Conservation (phyloP, 1,139 yeast species). For the Pichia terricola region DNA sequence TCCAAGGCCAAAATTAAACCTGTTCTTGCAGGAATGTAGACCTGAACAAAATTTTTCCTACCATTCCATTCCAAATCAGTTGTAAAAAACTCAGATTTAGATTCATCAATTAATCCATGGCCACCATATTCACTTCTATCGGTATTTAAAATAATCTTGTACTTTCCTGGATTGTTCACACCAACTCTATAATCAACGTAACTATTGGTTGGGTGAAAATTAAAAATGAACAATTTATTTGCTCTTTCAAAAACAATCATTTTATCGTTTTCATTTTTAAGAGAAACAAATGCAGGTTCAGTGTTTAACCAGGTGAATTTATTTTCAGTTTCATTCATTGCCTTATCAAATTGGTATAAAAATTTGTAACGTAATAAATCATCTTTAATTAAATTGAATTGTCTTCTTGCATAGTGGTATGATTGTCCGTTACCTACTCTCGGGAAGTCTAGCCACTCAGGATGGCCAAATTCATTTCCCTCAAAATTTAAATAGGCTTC, state of each 20-base stretch:
- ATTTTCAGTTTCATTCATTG: slow-evolving; percentile 70
- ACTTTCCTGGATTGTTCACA: slow-evolving; percentile 69
- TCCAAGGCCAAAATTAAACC: slow-evolving; percentile 59
- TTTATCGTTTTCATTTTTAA: slow-evolving; percentile 83
- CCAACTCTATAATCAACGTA: slow-evolving; percentile 85
- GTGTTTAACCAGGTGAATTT: slow-evolving; percentile 64
- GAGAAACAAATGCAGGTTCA: slow-evolving; percentile 68
- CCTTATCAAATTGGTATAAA: slow-evolving; percentile 70
- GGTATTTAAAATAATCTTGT: slow-evolving; percentile 64
- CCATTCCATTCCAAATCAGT: slow-evolving; percentile 72
- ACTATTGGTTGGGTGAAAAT: slow-evolving; percentile 79
- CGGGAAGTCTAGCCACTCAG: slow-evolving; percentile 98
- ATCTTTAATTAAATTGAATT: slow-evolving; percentile 79
- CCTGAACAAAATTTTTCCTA: slow-evolving; percentile 65
- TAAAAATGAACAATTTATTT: slow-evolving; percentile 75
- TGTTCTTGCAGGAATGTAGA: slow-evolving; percentile 76
- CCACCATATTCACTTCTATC: slow-evolving; percentile 76
- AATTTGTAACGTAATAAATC: slow-evolving; percentile 68
- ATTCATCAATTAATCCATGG: slow-evolving; percentile 60
- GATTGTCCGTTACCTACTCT: slow-evolving; percentile 80
- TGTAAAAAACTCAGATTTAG: slow-evolving; percentile 49
- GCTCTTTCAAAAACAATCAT: slow-evolving; percentile 83
- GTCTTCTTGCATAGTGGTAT: slow-evolving; percentile 91
- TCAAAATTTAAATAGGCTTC: slow-evolving; percentile 94
- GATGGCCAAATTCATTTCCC: slow-evolving; percentile 98